Percentiles rank a stretch among this genome's conserved stretches.
phyloP scores from a whole-genome alignment of 352 stramenopile species.

The Globisporangium polare region DNA sequence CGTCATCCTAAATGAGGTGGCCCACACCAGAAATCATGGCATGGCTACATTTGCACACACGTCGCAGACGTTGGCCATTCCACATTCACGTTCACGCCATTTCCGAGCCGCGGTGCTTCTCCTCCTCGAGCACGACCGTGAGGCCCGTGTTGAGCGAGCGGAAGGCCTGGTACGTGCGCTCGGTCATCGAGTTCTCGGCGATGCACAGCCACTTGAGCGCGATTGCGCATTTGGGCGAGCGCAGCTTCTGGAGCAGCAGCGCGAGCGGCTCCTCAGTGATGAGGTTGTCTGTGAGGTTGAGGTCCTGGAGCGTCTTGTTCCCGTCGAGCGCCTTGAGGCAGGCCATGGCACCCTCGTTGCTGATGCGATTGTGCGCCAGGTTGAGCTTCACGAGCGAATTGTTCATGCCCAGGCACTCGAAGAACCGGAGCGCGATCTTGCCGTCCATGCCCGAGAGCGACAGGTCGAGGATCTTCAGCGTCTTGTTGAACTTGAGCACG shows the following conservation, averaged over 20 bases:
- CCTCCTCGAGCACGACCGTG: constrained; percentile 45
- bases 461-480: constrained; percentile 56
- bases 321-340: constrained; percentile 52
- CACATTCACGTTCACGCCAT: neutral
- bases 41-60: neutral
- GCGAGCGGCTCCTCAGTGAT: constrained; percentile 74
- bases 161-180: constrained; percentile 36
- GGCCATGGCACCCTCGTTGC: constrained; percentile 64
- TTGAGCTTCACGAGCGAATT: constrained; percentile 41
- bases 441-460: constrained; percentile 53
- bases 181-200: constrained; percentile 56
- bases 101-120: constrained; percentile 19
- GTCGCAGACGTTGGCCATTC: constrained; percentile 1
- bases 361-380: constrained; percentile 64
- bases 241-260: constrained; percentile 35
- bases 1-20: neutral
- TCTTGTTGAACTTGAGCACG: constrained; percentile 46
- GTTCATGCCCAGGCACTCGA: constrained; percentile 66
- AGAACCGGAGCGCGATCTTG: constrained; percentile 56
- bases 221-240: constrained; percentile 21
- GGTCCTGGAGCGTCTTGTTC: constrained; percentile 53
- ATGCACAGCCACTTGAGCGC: constrained; percentile 54
- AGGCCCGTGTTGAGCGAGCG: constrained; percentile 25
- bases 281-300: constrained; percentile 68
- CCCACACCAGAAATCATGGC: neutral